Evolutionary conservation across 1,284 basidiomycete genomes (phyloP).

Genomic region (Cryptococcus sp.): DNA sequence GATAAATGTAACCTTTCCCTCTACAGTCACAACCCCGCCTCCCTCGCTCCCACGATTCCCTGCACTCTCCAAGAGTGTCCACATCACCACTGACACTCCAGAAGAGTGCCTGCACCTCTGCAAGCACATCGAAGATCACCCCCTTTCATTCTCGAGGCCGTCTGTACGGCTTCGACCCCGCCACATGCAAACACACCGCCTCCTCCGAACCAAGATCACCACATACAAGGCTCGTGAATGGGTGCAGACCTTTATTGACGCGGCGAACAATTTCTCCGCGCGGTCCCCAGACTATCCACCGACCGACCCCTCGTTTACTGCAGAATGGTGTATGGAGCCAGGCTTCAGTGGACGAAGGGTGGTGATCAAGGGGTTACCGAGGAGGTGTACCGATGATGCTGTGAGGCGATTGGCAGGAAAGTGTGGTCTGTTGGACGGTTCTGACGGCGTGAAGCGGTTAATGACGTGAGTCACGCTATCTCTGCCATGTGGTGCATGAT

Average conservation of each 20-base stretch:
- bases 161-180: background rate
- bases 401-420: constrained; percentile 14
- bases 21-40: constrained; percentile 23
- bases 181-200: too few species aligned
- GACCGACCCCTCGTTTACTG: background rate
- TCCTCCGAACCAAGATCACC: too few species aligned
- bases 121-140: constrained; percentile 9
- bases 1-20: background rate
- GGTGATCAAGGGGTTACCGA: constrained; percentile 21
- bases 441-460: constrained; percentile 10
- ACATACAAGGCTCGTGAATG: too few species aligned
- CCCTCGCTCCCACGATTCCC: constrained; percentile 19
- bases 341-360: constrained; percentile 18
- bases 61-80: constrained; percentile 19
- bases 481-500: background rate
- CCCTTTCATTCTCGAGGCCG: constrained; percentile 8
- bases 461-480: constrained; percentile 16
- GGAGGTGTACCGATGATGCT: background rate
- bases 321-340: constrained; percentile 14
- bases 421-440: constrained; percentile 10
- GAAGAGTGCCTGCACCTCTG: constrained; percentile 8
- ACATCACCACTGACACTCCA: constrained; percentile 14
- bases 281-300: too few species aligned
- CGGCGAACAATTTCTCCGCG: too few species aligned
- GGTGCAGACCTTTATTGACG: too few species aligned